Evolutionary conservation across 2,329 filamentous ascomycete species (phyloP).

Genomic region (Alternaria sp.): DNA sequence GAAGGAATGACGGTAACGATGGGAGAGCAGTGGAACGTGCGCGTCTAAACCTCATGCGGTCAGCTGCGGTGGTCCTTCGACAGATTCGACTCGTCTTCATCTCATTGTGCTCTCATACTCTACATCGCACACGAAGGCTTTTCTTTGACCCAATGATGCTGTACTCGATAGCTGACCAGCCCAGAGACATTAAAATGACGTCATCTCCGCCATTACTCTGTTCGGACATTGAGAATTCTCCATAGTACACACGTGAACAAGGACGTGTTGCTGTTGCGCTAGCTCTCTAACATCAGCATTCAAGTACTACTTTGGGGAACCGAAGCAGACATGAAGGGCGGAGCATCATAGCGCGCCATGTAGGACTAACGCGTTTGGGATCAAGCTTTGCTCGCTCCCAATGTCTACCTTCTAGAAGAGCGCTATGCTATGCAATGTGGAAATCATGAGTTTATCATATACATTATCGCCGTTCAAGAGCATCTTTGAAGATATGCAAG

Average conservation of each 20-base stretch:
- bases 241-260: background rate
- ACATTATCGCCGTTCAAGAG: background rate
- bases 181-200: background rate
- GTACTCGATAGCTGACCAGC: background rate
- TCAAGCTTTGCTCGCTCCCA: background rate
- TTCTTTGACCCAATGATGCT: background rate
- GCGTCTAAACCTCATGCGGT: background rate
- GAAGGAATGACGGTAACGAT: background rate
- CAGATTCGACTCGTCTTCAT: background rate
- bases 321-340: background rate
- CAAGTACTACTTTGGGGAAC: fast-evolving
- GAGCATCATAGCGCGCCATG: background rate
- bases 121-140: fast-evolving
- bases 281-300: too few species aligned
- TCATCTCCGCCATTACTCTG: background rate
- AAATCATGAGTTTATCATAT: background rate
- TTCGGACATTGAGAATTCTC: background rate
- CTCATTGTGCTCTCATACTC: background rate
- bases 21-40: background rate
- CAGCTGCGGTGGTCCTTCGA: background rate
- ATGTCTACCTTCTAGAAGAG: background rate
- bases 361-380: background rate
- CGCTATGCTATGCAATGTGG: background rate
- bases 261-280: background rate
- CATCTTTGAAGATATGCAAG: too few species aligned